These are phyloP conservation scores for Piloderma croceum DNA, from an alignment of 768 basidiomycete genomes.

Conservation along the genomic window DNA sequence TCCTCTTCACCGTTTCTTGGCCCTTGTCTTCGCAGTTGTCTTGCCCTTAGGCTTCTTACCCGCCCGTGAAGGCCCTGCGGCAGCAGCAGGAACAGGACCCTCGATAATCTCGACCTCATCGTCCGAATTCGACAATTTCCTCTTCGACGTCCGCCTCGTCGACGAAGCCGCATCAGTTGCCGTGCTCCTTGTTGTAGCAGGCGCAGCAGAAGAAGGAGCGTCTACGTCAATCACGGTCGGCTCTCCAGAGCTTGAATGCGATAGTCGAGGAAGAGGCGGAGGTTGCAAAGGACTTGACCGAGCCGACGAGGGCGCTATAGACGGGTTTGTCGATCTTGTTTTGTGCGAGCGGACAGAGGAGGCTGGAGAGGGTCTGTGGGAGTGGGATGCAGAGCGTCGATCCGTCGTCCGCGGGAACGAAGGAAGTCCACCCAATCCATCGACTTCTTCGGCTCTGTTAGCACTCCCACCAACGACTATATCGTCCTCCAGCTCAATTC, in stretches of 20 bases:
- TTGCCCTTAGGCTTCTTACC: constrained; percentile 27
- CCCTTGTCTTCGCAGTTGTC: constrained; percentile 26
- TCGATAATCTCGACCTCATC: constrained; percentile 54
- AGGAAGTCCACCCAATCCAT: constrained; percentile 25
- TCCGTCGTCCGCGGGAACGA: constrained; percentile 15
- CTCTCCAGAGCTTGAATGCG: constrained; percentile 41
- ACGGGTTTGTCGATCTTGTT: constrained; percentile 22
- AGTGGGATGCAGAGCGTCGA: constrained; percentile 11
- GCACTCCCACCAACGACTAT: constrained; percentile 11
- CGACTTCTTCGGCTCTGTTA: constrained; percentile 21
- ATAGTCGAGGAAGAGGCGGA: constrained; percentile 33
- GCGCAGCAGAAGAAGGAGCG: constrained; percentile 2
- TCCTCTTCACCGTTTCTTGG: constrained; percentile 29
- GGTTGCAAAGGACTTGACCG: constrained; percentile 47
- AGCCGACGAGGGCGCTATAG: no score
- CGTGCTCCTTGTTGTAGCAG: background rate
- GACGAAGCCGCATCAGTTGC: constrained; percentile 1
- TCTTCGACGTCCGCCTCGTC: constrained; percentile 31
- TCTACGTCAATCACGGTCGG: constrained; percentile 38
- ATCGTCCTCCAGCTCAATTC: constrained; percentile 39
- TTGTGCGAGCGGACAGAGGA: constrained; percentile 44
- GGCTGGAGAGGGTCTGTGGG: constrained; percentile 40
- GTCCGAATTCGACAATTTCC: constrained; percentile 46
- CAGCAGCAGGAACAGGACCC: constrained; percentile 29
- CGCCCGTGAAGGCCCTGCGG: constrained; percentile 13